These are phyloP conservation scores for Retiboletus flavoniger DNA, from an alignment of 1,284 basidiomycete species.

Conservation along the genomic window DNA sequence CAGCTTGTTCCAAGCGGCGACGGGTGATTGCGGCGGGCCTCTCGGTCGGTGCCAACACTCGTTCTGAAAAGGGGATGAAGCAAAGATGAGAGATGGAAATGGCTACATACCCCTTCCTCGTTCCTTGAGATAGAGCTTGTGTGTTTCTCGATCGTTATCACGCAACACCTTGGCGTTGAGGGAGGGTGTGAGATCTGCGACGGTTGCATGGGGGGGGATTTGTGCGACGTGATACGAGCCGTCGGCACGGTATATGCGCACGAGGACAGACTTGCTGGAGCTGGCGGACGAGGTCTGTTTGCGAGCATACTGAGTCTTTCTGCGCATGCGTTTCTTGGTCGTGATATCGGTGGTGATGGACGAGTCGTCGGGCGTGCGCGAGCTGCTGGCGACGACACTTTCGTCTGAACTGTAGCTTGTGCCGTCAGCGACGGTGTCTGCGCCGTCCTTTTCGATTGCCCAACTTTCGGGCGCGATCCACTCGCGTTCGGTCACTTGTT, in stretches of 20 bases:
- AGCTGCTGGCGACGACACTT: slow-evolving; percentile 19
- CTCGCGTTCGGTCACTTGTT: slow-evolving; percentile 10
- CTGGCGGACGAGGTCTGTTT: slow-evolving; percentile 17
- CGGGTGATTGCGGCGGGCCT: slow-evolving; percentile 84
- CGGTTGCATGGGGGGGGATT: slow-evolving; percentile 66
- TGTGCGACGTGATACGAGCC: slow-evolving; percentile 72
- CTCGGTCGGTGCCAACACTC: slow-evolving; percentile 79
- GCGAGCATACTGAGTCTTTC: slow-evolving; percentile 25
- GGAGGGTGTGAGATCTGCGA: slow-evolving; percentile 64
- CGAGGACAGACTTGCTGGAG: slow-evolving; percentile 27
- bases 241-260: slow-evolving; percentile 77
- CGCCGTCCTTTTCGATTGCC: slow-evolving; percentile 33
- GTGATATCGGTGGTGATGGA: slow-evolving; percentile 18
- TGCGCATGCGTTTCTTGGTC: slow-evolving; percentile 22
- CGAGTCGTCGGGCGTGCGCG: slow-evolving; percentile 19
- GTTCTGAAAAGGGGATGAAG: slow-evolving; percentile 51
- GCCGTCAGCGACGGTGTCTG: slow-evolving; percentile 21
- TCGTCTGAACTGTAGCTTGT: slow-evolving; percentile 33
- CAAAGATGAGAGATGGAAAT: slow-evolving; percentile 4
- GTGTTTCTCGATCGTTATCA: slow-evolving; percentile 50
- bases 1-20: slow-evolving; percentile 85
- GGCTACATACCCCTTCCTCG: slow-evolving; percentile 69
- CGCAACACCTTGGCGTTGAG: slow-evolving; percentile 60
- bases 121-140: slow-evolving; percentile 82
- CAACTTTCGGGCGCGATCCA: slow-evolving; percentile 40